Evolutionary conservation across 495 filamentous ascomycete species (phyloP).

Genomic region (Penicillium odoratum): DNA sequence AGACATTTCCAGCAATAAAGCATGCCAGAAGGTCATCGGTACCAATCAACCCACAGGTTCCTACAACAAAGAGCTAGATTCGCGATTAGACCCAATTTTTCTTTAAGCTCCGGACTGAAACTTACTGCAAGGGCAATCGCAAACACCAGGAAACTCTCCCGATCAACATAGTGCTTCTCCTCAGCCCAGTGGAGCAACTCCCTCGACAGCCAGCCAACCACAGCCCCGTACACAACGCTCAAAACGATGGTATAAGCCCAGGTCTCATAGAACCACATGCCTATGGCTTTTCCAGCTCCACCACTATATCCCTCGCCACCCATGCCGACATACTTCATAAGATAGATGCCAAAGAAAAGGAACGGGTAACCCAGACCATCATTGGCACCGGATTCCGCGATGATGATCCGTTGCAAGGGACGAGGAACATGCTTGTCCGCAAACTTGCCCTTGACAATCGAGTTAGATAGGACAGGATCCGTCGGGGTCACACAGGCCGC

Average conservation of each 20-base stretch:
- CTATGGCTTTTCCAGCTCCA: constrained; percentile 66
- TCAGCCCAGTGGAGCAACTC: constrained; percentile 83
- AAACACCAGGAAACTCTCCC: constrained; percentile 89
- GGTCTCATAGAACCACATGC: constrained; percentile 83
- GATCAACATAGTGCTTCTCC: constrained; percentile 77
- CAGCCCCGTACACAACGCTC: constrained; percentile 73
- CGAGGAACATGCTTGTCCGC: constrained; percentile 87
- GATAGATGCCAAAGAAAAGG: constrained; percentile 78
- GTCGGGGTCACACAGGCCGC: constrained; percentile 89
- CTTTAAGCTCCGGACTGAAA: constrained; percentile 21
- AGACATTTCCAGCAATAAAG: constrained; percentile 89
- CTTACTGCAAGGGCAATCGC: constrained; percentile 77
- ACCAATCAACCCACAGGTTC: constrained; percentile 86
- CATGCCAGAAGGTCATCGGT: constrained; percentile 91
- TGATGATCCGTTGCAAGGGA: constrained; percentile 79
- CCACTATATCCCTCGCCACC: constrained; percentile 57
- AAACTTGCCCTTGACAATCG: constrained; percentile 91
- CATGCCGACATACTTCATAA: constrained; percentile 71
- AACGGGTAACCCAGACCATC: constrained; percentile 95
- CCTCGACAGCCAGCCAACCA: constrained; percentile 78
- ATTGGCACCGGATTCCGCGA: constrained; percentile 89
- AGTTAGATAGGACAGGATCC: constrained; percentile 85
- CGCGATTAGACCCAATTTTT: constrained; percentile 13
- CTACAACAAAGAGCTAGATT: constrained; percentile 69
- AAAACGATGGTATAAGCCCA: constrained; percentile 82